These are phyloP conservation scores for Xylaria nigripes DNA, from an alignment of 495 filamentous ascomycete species.

Conservation along the genomic window DNA sequence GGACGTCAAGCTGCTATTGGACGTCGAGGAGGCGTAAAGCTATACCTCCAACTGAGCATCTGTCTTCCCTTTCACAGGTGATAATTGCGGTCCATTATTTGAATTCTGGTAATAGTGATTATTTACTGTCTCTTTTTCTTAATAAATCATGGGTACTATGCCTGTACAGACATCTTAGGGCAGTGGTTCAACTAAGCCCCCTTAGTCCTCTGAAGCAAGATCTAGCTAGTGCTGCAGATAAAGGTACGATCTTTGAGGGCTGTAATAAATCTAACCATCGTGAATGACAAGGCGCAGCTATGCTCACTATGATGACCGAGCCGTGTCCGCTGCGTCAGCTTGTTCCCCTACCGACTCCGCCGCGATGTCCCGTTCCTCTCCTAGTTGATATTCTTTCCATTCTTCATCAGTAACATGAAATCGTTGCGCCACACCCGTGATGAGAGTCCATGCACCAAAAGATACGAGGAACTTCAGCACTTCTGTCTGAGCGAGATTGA, in stretches of 20 bases:
- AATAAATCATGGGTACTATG: too few species aligned
- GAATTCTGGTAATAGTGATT: too few species aligned
- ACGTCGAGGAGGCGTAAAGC: too few species aligned
- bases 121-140: too few species aligned
- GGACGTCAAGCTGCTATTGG: too few species aligned
- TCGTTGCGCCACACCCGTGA: conserved; percentile 23
- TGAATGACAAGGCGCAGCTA: neutral
- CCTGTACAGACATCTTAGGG: too few species aligned
- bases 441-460: conserved; percentile 26
- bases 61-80: too few species aligned
- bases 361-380: neutral
- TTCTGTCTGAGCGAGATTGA: conserved; percentile 32
- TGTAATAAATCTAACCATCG: neutral
- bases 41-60: too few species aligned
- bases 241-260: too few species aligned
- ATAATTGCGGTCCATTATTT: too few species aligned
- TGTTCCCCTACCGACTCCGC: neutral
- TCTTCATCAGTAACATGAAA: conserved; percentile 30
- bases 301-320: neutral
- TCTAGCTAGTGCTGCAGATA: too few species aligned
- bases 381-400: conserved; percentile 22
- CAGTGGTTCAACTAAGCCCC: neutral
- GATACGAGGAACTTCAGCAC: conserved; percentile 23
- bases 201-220: too few species aligned
- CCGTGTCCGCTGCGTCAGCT: neutral